Base-by-base conservation (phyloP, 805 yeast species). In the Sugiyamaella valdiviana region DNA sequence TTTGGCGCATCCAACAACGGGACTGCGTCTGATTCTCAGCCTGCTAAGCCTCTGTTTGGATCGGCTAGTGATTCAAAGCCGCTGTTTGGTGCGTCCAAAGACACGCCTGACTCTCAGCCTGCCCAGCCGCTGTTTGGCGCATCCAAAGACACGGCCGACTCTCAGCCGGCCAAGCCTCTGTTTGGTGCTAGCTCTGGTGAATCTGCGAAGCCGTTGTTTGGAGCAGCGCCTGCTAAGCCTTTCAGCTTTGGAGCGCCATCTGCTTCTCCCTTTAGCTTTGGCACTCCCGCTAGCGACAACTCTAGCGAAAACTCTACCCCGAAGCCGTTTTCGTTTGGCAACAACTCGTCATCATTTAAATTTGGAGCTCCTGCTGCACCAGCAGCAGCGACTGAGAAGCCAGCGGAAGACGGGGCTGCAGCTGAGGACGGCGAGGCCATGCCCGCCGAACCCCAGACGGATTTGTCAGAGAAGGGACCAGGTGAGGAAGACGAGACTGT, bases 401-500 rank as follows among this genome's bases (percentile, higher is more conserved):
- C 52, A 1, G 42, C 29, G 5, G 41, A 22, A 36, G 40, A 45
- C 12, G 45, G 57, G 5, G 47, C 57, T 5, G 43, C 59, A 3
- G 52, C 50, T 15, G 68, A 55, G 3, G 76, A 67, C 2, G 66
- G 65, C 12, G 74, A 72, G 36, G 77, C 74, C 54, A 61, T 59
- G 48, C 66, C 76, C 5, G 65, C 72, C 14, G 74, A 55, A 39
- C 51, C 57, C 20, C 71, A 78, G 50, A 67, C 70, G 17, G 75
- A 78, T 42, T 73, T 81, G 47, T 72, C 80, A 10, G 76, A 71
- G 15, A 71, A 75, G 56, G 77, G 75, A 10, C 85, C 91, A 6
- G 97, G 96, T 16, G 97, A 91, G 67, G 96, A 89, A 66, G 75
- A 78, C 46, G 97, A 91, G 67, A 78, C 73, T 1, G 62, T 74